These are phyloP conservation scores for Candida anutae DNA, from an alignment of 1,139 yeast genomes.

Conservation along the genomic window DNA sequence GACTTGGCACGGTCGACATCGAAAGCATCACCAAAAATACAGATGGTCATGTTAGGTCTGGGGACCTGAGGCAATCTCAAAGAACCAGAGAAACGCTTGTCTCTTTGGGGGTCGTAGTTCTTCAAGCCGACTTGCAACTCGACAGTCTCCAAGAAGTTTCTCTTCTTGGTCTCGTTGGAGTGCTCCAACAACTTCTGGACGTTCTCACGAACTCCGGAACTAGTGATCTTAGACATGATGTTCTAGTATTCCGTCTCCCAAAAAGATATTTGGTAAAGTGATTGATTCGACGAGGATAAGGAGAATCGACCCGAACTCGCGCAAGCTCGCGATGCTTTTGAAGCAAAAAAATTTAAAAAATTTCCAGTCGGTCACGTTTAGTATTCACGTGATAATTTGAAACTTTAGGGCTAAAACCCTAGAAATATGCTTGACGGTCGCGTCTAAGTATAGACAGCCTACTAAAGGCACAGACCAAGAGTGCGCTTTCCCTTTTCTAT, in stretches of 20 bases:
- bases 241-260: conserved; percentile 58
- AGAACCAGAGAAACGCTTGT: conserved; percentile 99
- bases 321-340: conserved; percentile 1
- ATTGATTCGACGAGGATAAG: conserved; percentile 48
- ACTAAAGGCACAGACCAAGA: no score
- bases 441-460: no score
- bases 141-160: conserved; percentile 99
- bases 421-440: no score
- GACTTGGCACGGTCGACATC: conserved; percentile 99
- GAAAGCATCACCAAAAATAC: conserved; percentile 99
- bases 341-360: background rate
- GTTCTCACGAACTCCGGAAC: conserved; percentile 93
- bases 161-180: conserved; percentile 96
- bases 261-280: conserved; percentile 36
- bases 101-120: conserved; percentile 99
- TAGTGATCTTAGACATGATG: conserved; percentile 87
- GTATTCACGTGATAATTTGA: no score
- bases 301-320: conserved; percentile 4
- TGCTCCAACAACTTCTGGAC: conserved; percentile 86
- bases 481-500: no score
- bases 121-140: conserved; percentile 99
- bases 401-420: no score
- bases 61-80: conserved; percentile 98
- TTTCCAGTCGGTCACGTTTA: no score
- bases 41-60: conserved; percentile 99